phyloP scores from a whole-genome alignment of 805 yeast genomes.

The Komagataella kurtzmanii region DNA sequence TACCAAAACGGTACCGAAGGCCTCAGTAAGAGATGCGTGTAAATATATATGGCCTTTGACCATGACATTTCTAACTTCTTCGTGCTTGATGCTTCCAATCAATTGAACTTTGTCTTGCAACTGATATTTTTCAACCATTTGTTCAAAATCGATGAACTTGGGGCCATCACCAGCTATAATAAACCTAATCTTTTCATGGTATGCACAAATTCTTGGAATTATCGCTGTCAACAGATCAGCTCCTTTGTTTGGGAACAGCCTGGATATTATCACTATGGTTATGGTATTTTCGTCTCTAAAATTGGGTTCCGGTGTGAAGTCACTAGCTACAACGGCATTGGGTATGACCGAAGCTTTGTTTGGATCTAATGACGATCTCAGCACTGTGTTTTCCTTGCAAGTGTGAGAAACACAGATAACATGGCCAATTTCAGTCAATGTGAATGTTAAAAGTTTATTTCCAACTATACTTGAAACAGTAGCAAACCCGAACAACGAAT shows the following conservation, averaged over 20 bases:
- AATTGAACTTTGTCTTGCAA: constrained; percentile 80
- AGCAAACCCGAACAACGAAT: constrained; percentile 88
- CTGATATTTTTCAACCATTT: constrained; percentile 79
- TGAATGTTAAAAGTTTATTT: constrained; percentile 74
- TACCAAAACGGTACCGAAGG: constrained; percentile 92
- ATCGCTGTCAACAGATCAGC: constrained; percentile 77
- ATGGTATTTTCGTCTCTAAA: constrained; percentile 23
- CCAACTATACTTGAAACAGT: constrained; percentile 74
- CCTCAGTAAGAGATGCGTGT: constrained; percentile 92
- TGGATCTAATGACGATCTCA: constrained; percentile 78
- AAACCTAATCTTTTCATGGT: constrained; percentile 54
- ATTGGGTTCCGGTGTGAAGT: constrained; percentile 44
- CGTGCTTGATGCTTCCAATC: constrained; percentile 82
- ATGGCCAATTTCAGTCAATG: constrained; percentile 78
- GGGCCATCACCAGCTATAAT: constrained; percentile 97
- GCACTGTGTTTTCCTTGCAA: constrained; percentile 88
- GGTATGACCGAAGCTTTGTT: constrained; percentile 79
- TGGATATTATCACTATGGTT: constrained; percentile 80
- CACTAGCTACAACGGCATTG: constrained; percentile 81
- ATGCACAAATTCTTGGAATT: constrained; percentile 69
- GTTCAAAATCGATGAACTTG: constrained; percentile 83
- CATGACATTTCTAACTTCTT: constrained; percentile 87
- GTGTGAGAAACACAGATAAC: constrained; percentile 96
- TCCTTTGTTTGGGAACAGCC: constrained; percentile 93
- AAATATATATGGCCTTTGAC: constrained; percentile 85